Evolutionary conservation across 106 monocot species (phyloP).

Genomic region (Dendrobium officinale): DNA sequence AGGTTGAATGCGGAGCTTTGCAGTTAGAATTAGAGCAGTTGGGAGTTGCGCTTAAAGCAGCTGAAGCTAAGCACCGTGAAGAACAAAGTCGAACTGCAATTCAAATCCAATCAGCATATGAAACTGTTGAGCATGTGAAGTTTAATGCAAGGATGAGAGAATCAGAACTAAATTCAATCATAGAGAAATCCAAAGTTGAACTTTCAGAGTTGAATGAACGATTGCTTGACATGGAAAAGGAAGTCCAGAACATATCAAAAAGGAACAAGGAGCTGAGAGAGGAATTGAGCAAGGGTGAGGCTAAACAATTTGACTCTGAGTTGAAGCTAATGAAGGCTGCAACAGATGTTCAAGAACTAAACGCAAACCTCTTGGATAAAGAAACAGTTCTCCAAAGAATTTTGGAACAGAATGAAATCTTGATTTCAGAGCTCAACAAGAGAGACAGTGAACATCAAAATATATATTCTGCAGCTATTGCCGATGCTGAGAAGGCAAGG

Average conservation of each 20-base stretch:
- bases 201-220: constrained; percentile 26
- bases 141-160: constrained; percentile 16
- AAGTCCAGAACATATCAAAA: constrained; percentile 8
- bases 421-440: constrained; percentile 34
- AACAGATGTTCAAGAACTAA: constrained; percentile 30
- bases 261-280: constrained; percentile 27
- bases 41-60: constrained; percentile 39
- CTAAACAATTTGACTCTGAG: not conserved
- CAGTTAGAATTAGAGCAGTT: constrained; percentile 20
- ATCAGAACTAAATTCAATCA: constrained; percentile 13
- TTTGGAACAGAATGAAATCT: constrained; percentile 42
- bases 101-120: constrained; percentile 19
- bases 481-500: constrained; percentile 21
- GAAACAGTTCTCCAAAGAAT: constrained; percentile 48
- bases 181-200: constrained; percentile 18
- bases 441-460: constrained; percentile 23
- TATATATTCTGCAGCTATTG: constrained; percentile 16
- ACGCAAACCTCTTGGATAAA: constrained; percentile 46
- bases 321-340: constrained; percentile 15
- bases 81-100: constrained; percentile 39
- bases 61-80: constrained; percentile 30
- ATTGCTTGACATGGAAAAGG: constrained; percentile 24
- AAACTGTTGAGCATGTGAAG: constrained; percentile 26
- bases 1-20: not conserved
- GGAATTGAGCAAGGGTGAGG: constrained; percentile 8